Base-by-base conservation (phyloP, 441 rosid species). In the Populus hybrid region DNA sequence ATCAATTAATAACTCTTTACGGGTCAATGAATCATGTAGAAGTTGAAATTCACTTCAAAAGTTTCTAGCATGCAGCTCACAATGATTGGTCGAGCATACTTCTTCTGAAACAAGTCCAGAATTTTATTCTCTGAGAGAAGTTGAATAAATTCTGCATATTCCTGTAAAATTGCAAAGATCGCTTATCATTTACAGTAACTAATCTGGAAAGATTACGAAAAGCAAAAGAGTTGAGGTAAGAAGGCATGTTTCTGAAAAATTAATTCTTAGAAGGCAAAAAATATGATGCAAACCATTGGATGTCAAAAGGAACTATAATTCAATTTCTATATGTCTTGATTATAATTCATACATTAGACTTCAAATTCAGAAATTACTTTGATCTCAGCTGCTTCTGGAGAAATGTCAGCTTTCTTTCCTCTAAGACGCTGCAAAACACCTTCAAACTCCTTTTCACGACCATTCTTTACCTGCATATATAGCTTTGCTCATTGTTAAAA, bases 401-500 rank as follows among this genome's bases (percentile, higher is more conserved):
- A 85, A 80, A 85, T 74, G 79, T 89, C 83, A 53, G 79, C 82
- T 9, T 78, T 38, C 71, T 75, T 70, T 71, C 92, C 92, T 9
- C 88, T 81, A 73, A 89, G 85, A 71, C 53, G 75, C n/a, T n/a
- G 81, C 14, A 87, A 69, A 14, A 88, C 82, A 28, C 66, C 76
- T 80, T 83, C 83, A 36, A 83, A 86, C 71, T 85, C 85, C 18
- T 28, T 24, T 23, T 76, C 21, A 24, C 35, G 79, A 10, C 90
- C 89, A 14, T 77, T 75, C 87, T 82, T 89, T 74, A 85, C 85
- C 92, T 87, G 88, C 21, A 18, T 53, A 53, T 53, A 53, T 14
- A 50, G 57, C 57, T 50, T 50, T 14, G 61, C 8, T 18, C 61
- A 18, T 18, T 16, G 61, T 4, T 53, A 5, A 53, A 53, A 16